A percentile compares a stretch with the other conserved stretches of the same genome.
Evolutionary conservation across 2,329 filamentous ascomycete species (phyloP).

Genomic region (Xylariales sp.): DNA sequence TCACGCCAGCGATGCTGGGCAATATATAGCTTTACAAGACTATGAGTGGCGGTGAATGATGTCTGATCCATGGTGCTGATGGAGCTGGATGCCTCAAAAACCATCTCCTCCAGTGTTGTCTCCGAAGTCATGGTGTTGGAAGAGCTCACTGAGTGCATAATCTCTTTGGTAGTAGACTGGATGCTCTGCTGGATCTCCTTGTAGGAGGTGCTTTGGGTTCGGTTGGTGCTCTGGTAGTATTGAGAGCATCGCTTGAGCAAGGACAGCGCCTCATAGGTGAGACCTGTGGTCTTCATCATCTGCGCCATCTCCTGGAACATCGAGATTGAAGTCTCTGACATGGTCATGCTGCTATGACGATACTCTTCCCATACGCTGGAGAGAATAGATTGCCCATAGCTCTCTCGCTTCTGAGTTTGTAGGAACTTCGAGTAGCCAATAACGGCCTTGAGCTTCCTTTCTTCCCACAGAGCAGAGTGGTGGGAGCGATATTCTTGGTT

Average conservation of each 20-base stretch:
- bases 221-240: slow-evolving; percentile 31
- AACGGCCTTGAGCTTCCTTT: slow-evolving; percentile 40
- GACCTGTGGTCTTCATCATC: slow-evolving; percentile 39
- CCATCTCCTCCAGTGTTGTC: slow-evolving; percentile 34
- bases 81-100: slow-evolving; percentile 36
- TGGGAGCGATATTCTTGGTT: slow-evolving; percentile 39
- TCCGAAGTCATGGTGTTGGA: slow-evolving; percentile 33
- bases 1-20: slow-evolving; percentile 41
- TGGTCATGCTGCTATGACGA: slow-evolving; percentile 25
- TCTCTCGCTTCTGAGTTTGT: slow-evolving; percentile 35
- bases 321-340: slow-evolving; percentile 31
- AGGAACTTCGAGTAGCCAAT: slow-evolving; percentile 43
- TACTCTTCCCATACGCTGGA: slow-evolving; percentile 45
- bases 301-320: slow-evolving; percentile 35
- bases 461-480: slow-evolving; percentile 38
- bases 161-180: slow-evolving; percentile 33
- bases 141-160: slow-evolving; percentile 30
- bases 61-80: slow-evolving; percentile 32
- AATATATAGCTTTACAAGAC: slow-evolving; percentile 34
- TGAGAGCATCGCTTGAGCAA: slow-evolving; percentile 38
- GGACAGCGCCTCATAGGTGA: slow-evolving; percentile 37
- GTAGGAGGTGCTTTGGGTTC: slow-evolving; percentile 25
- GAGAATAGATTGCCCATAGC: slow-evolving; percentile 39
- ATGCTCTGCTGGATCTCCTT: slow-evolving; percentile 38
- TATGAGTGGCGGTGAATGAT: slow-evolving; percentile 34